phyloP scores from a whole-genome alignment of 345 rosid genomes.

The Citrus hindsii region DNA sequence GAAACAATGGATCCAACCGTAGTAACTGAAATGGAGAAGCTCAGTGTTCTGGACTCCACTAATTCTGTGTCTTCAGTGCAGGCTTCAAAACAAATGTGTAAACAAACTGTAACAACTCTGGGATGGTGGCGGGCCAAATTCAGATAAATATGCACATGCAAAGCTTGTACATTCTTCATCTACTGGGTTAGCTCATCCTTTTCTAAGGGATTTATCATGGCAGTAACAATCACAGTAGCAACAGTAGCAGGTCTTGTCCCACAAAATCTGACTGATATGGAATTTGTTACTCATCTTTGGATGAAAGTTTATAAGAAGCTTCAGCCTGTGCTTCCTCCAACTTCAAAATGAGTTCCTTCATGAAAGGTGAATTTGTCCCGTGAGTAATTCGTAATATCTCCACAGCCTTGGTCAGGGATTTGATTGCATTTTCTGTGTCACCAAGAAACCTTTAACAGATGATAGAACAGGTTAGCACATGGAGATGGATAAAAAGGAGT shows the following conservation, averaged over 20 bases:
- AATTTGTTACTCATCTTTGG: constrained; percentile 27
- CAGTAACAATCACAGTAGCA: not conserved
- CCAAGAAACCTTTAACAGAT: constrained; percentile 61
- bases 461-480: not conserved
- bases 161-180: not conserved
- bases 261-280: not conserved
- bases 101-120: not conserved
- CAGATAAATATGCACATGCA: not conserved
- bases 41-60: no score
- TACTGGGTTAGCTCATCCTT: not conserved
- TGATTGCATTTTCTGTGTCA: constrained; percentile 54
- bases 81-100: not conserved
- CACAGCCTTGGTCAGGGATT: constrained; percentile 53
- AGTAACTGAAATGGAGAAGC: not conserved
- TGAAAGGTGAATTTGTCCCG: constrained; percentile 57
- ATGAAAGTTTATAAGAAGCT: constrained; percentile 55
- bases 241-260: not conserved
- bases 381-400: constrained; percentile 68
- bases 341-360: constrained; percentile 69
- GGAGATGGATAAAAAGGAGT: not conserved
- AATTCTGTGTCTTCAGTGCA: not conserved
- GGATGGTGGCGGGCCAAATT: not conserved
- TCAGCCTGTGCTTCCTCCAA: constrained; percentile 87
- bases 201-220: not conserved
- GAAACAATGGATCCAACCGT: not conserved